phyloP scores from a whole-genome alignment of 2,329 filamentous ascomycete genomes.

The Ceratocystis albifundus region DNA sequence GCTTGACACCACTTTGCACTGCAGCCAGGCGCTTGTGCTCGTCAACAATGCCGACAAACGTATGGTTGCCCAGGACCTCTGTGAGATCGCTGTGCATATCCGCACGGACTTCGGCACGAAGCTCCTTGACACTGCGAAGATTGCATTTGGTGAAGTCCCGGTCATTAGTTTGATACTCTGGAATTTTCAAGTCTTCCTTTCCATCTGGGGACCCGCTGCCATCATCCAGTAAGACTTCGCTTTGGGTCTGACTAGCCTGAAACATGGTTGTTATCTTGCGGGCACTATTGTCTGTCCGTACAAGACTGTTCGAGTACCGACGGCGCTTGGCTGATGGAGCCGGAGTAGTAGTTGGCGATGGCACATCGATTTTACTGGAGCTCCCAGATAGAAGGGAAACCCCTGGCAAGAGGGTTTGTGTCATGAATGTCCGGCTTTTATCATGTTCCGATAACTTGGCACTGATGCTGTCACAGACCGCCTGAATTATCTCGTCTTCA shows the following conservation, averaged over 20 bases:
- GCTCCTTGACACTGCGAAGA: constrained; percentile 72
- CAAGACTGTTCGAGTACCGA: constrained; percentile 57
- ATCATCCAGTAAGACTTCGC: constrained; percentile 25
- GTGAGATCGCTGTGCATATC: constrained; percentile 75
- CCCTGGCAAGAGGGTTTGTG: constrained; percentile 76
- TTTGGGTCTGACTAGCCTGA: constrained; percentile 34
- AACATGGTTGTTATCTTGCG: constrained; percentile 98
- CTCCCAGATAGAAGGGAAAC: constrained; percentile 31
- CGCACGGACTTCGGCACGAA: constrained; percentile 70
- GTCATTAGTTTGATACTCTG: constrained; percentile 59
- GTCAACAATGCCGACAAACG: constrained; percentile 88
- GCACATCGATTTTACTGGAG: constrained; percentile 27
- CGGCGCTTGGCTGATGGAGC: constrained; percentile 32
- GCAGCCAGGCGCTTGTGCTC: constrained; percentile 77
- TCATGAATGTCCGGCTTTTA: constrained; percentile 86
- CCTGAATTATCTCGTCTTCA: constrained; percentile 88
- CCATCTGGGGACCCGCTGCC: constrained; percentile 31
- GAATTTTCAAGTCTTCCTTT: constrained; percentile 37
- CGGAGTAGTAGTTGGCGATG: constrained; percentile 28
- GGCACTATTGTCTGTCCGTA: constrained; percentile 76
- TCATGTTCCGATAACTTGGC: constrained; percentile 74
- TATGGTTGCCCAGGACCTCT: constrained; percentile 76
- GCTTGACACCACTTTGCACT: constrained; percentile 81
- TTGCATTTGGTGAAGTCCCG: constrained; percentile 59
- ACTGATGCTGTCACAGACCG: constrained; percentile 69